Base-by-base conservation (phyloP, 139 green algal genomes). In the Volvox africanus region DNA sequence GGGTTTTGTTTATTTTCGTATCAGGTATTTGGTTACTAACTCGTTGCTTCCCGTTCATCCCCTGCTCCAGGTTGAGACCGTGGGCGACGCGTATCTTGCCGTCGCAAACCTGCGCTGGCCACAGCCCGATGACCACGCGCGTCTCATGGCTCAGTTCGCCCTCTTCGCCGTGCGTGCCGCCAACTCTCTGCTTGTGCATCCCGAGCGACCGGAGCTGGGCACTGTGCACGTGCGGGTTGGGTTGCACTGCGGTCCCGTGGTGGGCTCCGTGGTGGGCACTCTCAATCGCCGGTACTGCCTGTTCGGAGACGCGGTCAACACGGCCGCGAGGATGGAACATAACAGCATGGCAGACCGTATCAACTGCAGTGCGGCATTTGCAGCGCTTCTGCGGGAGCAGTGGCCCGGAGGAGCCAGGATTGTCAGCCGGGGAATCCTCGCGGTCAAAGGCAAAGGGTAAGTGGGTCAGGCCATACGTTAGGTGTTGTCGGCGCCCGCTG, bases 301-400 rank as follows among this genome's bases (percentile, higher is more conserved):
- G 14, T 96, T 95, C 69, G 89, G 89, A 17, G 89, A 92, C 80
- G 50, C 81, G 12, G 89, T 92, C 55, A 92, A 92, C 80, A 86
- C 75, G 19, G 89, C 89, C 2, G 71, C 76, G 26, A 82, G 89
- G 26, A 92, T 92, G 88, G 88, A 92, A 81, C 83, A 86, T 71
- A 92, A 92, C 80, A 85, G 80, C 50, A 76, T 86, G 80, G 44
- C 44, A 55, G 81, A 86, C 37, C 68, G 80, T 3, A 36, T 92
- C 16, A 75, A 92, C 44, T 81, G 82, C 88, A 92, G 88, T 37
- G 86, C 32, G 20, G 50, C 86, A n/a, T 90, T 90, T 6, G 86
- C 86, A n/a, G 75, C n/a, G 18, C 86, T 90, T 75, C 21, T 90
- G 73, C 55, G 20, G 55, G 86, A 90, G 71, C 86, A 90, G 71